Evolutionary conservation across 1,284 basidiomycete genomes (phyloP), one percentile per base, ranked within the genome.

Genomic region (Peniophora sp.): DNA sequence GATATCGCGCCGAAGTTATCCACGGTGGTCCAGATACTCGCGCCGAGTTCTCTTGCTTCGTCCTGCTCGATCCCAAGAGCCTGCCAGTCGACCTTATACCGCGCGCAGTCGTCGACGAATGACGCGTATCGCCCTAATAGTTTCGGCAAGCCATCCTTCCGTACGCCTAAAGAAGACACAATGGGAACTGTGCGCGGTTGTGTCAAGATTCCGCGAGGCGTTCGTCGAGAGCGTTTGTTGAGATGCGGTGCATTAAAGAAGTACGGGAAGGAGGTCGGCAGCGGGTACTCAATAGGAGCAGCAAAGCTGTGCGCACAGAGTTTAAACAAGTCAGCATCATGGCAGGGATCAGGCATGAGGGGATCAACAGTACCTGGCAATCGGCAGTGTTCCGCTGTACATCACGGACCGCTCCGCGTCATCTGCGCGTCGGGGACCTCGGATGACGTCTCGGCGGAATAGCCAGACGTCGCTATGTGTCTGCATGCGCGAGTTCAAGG

Each of bases 41-140:
- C 63, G 49, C 57, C 57, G 39, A 69, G 52, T 48, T 65, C 64
- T 47, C 54, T 57, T 46, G 64, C 54, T 39, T 68, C 68, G 55
- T 68, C 67, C 48, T 55, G 55, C 50, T 68, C 67, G 17, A 52
- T 36, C 2, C 53, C 55, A 60, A 55, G 15, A 60, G 23, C 24
- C 41, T 22, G 56, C 57, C 43, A 68, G 34, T 64, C 61, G n/a
- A 61, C 51, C 24, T 62, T 62, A n/a, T 58, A 55, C 45, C 57
- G 58, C 8, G 62, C 52, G 48, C 63, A 62, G 17, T 55, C 52
- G 14, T 62, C 59, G 15, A 62, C 57, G 35, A 66, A 60, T 3
- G 54, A 53, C 12, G 62, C 66, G 44, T 66, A 63, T 20, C 55
- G 44, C 6, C 57, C 49, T 45, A 69, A 60, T 18, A 67, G 51